Evolutionary conservation across 2,329 filamentous ascomycete genomes (phyloP).

Genomic region (Paraconiothyrium brasiliense): DNA sequence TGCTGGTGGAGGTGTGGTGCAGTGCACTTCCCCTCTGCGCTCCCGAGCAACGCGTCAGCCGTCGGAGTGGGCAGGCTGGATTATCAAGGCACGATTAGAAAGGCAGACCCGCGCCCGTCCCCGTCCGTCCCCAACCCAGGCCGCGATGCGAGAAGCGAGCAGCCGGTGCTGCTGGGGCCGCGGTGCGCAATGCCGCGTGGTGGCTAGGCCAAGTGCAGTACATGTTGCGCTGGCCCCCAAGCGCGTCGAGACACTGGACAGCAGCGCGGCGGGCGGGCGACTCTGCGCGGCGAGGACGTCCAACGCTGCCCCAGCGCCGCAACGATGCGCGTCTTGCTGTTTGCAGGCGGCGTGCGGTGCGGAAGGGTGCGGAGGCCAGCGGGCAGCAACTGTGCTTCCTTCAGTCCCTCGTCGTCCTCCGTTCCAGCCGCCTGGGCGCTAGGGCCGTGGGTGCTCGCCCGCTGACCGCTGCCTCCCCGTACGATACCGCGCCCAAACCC

Average conservation of each 20-base stretch:
- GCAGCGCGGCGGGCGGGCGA: not conserved
- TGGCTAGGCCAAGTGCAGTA: slow-evolving; percentile 10
- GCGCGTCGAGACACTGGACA: too few species aligned
- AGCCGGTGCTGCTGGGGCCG: slow-evolving; percentile 1
- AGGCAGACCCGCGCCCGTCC: too few species aligned
- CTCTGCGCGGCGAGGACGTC: not conserved
- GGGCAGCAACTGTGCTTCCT: not conserved
- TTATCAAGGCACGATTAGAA: too few species aligned
- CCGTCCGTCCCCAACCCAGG: too few species aligned
- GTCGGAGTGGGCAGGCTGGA: not conserved
- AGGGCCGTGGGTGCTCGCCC: slow-evolving; percentile 21
- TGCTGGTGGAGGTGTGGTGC: not conserved
- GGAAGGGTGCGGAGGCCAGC: slow-evolving; percentile 4
- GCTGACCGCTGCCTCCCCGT: slow-evolving; percentile 27
- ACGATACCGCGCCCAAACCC: slow-evolving; percentile 9
- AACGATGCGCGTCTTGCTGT: too few species aligned
- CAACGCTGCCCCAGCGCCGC: too few species aligned
- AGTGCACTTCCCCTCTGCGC: not conserved
- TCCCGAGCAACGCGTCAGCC: slow-evolving; percentile 5
- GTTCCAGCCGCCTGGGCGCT: slow-evolving; percentile 12
- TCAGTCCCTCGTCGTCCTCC: not conserved
- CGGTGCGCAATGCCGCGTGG: slow-evolving; percentile 3
- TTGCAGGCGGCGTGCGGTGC: not conserved
- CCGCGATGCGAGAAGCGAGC: slow-evolving; percentile 7
- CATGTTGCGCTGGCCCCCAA: slow-evolving; percentile 8